Evolutionary conservation across 2,329 filamentous ascomycete genomes (phyloP), one percentile per base, ranked within the genome.

Genomic region (Cladosporium cucumerinum): DNA sequence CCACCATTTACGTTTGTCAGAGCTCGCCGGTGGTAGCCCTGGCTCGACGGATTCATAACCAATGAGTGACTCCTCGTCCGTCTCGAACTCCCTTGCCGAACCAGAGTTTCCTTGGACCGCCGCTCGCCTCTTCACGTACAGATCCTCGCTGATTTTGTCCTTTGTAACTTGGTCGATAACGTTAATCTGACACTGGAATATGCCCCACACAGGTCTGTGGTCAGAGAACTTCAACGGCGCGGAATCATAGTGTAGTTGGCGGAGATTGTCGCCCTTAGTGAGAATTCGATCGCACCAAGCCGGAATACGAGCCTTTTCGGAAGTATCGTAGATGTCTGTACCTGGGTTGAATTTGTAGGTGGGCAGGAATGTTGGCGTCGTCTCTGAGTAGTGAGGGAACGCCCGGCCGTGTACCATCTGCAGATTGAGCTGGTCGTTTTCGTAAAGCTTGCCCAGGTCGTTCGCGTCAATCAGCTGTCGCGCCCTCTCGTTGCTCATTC

Each of bases 271-370:
- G 8, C 95, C 95, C 79, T 93, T 96, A 66, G 91, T 89, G 10
- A 99, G 80, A 54, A 99, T 90, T 43, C 95, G 90, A 77, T 99
- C 95, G 66, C 93, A 97, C 95, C 95, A 99, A 0, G 95, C 95
- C 2, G 95, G 95, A 67, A 98, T 97, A 18, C 95, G 89, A 63
- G 89, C 88, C 77, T 99, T 99, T 73, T 98, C 94, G 57, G 94
- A 97, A 11, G 90, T 94, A 76, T 99, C 95, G 76, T 97, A 99
- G 61, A 85, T 85, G 76, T 98, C 93, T 3, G 87, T 91, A 32
- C 92, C 93, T 67, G 97, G 82, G 75, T 99, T 92, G 74, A 92
- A 99, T 77, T 96, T 97, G 81, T 99, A 99, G 0, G 95, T 99
- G 0, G 95, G 95, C 72, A 90, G 84, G 75, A 99, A 99, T 1